Base-by-base conservation (phyloP, 805 yeast species). In the Zygosaccharomyces bailii region DNA sequence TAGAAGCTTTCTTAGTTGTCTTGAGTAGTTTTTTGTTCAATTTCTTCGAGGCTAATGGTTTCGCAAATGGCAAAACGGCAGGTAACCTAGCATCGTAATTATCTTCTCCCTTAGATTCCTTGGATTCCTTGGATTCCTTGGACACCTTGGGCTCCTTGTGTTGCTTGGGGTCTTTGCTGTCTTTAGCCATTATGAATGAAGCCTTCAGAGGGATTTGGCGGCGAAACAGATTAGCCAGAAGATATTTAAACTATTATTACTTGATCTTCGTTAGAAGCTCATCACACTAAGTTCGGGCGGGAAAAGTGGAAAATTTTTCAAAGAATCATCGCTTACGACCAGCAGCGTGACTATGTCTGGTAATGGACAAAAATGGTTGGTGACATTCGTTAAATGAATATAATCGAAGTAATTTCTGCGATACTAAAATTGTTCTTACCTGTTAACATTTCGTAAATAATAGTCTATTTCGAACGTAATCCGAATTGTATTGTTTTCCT, bases 1-100 rank as follows among this genome's bases (percentile, higher is more conserved):
- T 93, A 43, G 98, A 89, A 7, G 99, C 98, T 69, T 88, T 91
- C 78, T 93, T 93, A 52, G 93, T 95, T 35, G 96, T 87, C 73
- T 93, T 93, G 63, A 95, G 78, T 13, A 91, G 84, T 70, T 91
- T 93, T 72, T 93, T 93, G 75, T 93, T 93, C 65, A 91, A 73
- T 69, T 93, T 93, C 73, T 93, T 93, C 34, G 96, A 80, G 11
- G 99, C 99, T 57, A 93, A 76, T 49, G 99, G 99, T 61, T 80
- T 74, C 43, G 99, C 96, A 68, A 93, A 91, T 44, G 96, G 84
- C 55, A 93, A 75, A 46, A 85, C 80, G 16, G 96, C 97, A 40
- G 96, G 83, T 69, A 93, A 70, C 70, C 97, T 82, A 61, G 77
- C 76, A 51, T 93, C 99, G 71, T 93, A 93, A 79, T 91, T 89